Percentiles rank a stretch among this genome's conserved stretches.
Evolutionary conservation across 495 filamentous ascomycete genomes (phyloP).

Genomic region (Venustampulla echinocandica): DNA sequence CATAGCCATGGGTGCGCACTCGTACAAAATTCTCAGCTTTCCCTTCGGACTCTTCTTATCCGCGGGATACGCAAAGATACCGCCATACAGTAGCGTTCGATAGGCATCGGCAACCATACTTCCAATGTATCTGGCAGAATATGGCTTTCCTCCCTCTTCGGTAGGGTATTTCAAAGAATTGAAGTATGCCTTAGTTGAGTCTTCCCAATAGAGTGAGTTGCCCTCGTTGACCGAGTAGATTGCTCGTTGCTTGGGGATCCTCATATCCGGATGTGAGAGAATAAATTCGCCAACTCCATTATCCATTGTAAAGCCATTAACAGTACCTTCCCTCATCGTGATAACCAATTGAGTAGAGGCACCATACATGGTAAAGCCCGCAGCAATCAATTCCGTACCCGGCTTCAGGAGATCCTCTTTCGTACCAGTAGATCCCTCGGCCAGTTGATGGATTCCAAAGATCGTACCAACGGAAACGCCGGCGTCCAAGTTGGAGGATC

Average conservation of each 20-base stretch:
- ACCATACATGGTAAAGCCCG: conserved; percentile 99
- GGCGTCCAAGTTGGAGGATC: conserved; percentile 93
- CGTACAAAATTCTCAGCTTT: conserved; percentile 94
- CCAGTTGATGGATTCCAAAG: conserved; percentile 87
- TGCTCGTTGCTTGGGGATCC: conserved; percentile 63
- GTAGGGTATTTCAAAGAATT: conserved; percentile 71
- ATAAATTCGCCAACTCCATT: conserved; percentile 97
- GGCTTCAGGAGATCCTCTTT: conserved; percentile 81
- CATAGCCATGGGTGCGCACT: conserved; percentile 99
- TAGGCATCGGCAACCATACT: conserved; percentile 98
- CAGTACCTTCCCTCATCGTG: conserved; percentile 86
- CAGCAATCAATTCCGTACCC: conserved; percentile 83
- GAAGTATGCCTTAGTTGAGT: conserved; percentile 80
- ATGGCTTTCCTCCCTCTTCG: conserved; percentile 72
- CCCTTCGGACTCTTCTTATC: conserved; percentile 98
- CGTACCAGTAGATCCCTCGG: conserved; percentile 57
- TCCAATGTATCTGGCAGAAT: conserved; percentile 90
- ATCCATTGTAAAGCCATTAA: conserved; percentile 97
- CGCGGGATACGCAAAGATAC: conserved; percentile 93
- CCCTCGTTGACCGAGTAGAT: conserved; percentile 99
- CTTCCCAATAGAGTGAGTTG: conserved; percentile 93
- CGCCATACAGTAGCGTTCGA: conserved; percentile 87
- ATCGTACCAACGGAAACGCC: conserved; percentile 98
- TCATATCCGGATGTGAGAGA: conserved; percentile 92
- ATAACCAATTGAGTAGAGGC: conserved; percentile 93